These are phyloP conservation scores for Hibiscus trionum DNA, from an alignment of 345 rosid genomes.

Conservation along the genomic window DNA sequence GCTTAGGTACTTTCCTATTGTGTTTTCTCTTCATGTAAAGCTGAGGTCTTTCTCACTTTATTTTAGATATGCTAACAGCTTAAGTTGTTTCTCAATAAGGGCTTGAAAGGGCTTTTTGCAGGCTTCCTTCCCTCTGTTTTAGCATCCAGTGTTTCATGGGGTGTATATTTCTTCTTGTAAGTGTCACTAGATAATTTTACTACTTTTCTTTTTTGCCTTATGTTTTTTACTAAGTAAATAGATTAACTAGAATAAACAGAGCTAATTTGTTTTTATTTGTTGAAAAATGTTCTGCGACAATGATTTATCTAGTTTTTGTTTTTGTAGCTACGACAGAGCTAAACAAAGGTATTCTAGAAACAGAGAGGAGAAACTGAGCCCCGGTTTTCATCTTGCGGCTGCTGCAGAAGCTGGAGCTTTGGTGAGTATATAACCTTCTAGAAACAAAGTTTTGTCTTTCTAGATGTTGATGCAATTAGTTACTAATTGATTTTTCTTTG, in stretches of 20 bases:
- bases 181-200: slow-evolving; percentile 13
- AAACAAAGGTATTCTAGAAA: slow-evolving; percentile 62
- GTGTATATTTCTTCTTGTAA: slow-evolving; percentile 89
- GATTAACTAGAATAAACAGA: background rate
- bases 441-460: background rate
- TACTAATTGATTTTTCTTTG: background rate
- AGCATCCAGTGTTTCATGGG: slow-evolving; percentile 84
- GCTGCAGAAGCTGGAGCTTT: slow-evolving; percentile 96
- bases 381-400: slow-evolving; percentile 79
- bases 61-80: too few species aligned
- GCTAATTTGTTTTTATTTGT: too few species aligned
- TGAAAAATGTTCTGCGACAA: too few species aligned
- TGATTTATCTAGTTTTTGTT: background rate
- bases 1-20: too few species aligned
- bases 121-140: slow-evolving; percentile 84
- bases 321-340: slow-evolving; percentile 75
- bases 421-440: slow-evolving; percentile 41
- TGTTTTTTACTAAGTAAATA: background rate
- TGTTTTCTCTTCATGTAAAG: too few species aligned
- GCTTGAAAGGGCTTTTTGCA: slow-evolving; percentile 80
- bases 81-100: slow-evolving; percentile 25
- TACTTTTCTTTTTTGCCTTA: background rate
- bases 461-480: background rate
- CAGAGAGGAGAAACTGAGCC: slow-evolving; percentile 53
- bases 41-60: too few species aligned